phyloP scores from a whole-genome alignment of 148 eudicot genomes.

The Arctostaphylos glauca region DNA sequence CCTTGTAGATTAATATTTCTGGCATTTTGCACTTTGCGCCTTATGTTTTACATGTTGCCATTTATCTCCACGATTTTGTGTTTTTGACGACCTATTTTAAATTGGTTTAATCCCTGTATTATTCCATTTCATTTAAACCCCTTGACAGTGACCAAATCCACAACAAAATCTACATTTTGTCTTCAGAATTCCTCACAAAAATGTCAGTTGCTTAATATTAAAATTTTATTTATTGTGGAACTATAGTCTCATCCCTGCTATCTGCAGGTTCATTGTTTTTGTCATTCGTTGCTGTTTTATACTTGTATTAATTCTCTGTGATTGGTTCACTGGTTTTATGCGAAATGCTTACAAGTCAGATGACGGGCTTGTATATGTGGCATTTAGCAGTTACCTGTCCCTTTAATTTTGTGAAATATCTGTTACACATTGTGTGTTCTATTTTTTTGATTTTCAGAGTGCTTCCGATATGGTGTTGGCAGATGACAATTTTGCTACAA shows the following conservation, averaged over 20 bases:
- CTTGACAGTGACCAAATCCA: not conserved
- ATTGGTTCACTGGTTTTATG: not conserved
- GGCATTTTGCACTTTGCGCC: not conserved
- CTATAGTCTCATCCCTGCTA: not conserved
- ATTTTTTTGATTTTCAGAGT: constrained; percentile 54
- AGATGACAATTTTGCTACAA: constrained; percentile 97
- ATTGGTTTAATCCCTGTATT: not conserved
- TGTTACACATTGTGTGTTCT: not conserved
- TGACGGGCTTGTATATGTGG: not conserved
- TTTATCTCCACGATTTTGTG: not conserved
- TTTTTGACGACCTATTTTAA: not conserved
- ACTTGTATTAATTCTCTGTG: not conserved
- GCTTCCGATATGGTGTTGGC: constrained; percentile 99
- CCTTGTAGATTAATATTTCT: not conserved
- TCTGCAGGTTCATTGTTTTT: not conserved
- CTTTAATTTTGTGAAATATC: not conserved
- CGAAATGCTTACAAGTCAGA: constrained; percentile 1
- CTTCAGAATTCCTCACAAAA: not conserved
- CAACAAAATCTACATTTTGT: not conserved
- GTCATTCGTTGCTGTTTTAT: not conserved
- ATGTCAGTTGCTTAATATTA: not conserved
- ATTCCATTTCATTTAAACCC: not conserved
- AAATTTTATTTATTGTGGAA: not conserved
- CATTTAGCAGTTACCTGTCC: not conserved
- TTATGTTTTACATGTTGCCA: not conserved